These are phyloP conservation scores for Buxus sempervirens DNA, from an alignment of 164 flowering plant genomes.

Conservation along the genomic window DNA sequence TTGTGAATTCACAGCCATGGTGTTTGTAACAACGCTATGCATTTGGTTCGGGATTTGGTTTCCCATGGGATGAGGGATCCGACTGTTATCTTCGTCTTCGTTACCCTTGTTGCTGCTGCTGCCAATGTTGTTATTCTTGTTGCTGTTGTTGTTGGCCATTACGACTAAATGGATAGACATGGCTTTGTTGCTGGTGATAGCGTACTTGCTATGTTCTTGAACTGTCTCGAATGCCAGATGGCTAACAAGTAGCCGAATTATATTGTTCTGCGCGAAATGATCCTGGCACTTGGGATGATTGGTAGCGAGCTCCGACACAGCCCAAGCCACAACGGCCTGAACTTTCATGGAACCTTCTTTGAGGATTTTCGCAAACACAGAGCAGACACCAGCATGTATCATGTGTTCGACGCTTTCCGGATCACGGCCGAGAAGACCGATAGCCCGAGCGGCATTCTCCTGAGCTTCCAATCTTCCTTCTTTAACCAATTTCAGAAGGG, in stretches of 20 bases:
- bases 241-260: constrained; percentile 65
- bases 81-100: constrained; percentile 5
- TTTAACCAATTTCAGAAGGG: constrained; percentile 62
- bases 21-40: constrained; percentile 49
- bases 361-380: constrained; percentile 68
- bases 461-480: constrained; percentile 74
- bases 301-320: constrained; percentile 65
- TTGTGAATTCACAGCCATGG: constrained; percentile 32
- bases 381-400: constrained; percentile 68
- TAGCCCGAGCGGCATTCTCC: constrained; percentile 70
- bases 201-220: constrained; percentile 85
- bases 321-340: constrained; percentile 80
- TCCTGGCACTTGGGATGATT: constrained; percentile 76
- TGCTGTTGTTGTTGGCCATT: constrained; percentile 44
- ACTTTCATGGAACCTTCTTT: constrained; percentile 79
- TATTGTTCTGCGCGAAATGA: constrained; percentile 69
- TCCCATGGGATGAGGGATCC: constrained; percentile 39
- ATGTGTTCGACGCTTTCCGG: constrained; percentile 80
- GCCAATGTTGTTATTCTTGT: neutral
- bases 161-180: constrained; percentile 59
- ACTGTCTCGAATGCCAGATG: constrained; percentile 86
- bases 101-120: neutral
- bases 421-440: constrained; percentile 73
- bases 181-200: constrained; percentile 40
- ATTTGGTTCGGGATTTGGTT: constrained; percentile 34